Evolutionary conservation across 306 rosid genomes (phyloP).

Genomic region (Gynostemma pentaphyllum): DNA sequence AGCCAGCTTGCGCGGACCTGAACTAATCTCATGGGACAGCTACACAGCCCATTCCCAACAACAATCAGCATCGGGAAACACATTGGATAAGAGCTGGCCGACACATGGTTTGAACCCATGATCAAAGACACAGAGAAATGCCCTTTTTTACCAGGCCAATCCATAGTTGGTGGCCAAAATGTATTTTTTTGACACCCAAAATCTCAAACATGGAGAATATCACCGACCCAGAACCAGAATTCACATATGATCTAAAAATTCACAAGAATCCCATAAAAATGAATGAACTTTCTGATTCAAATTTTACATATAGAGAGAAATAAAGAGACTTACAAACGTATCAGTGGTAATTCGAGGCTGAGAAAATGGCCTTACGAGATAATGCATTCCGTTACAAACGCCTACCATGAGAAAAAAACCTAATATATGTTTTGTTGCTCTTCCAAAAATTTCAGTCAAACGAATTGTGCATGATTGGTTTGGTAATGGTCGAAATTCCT

Average conservation of each 20-base stretch:
- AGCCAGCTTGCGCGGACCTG: too few relatives aligned
- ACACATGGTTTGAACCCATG: too few relatives aligned
- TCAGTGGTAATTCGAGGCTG: conserved; percentile 73
- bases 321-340: conserved; percentile 39
- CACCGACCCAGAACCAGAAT: neutral
- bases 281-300: too few relatives aligned
- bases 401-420: conserved; percentile 57
- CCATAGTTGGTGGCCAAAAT: too few relatives aligned
- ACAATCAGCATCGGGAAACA: too few relatives aligned
- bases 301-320: neutral
- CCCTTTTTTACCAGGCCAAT: too few relatives aligned
- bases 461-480: conserved; percentile 32
- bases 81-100: too few relatives aligned
- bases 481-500: conserved; percentile 6
- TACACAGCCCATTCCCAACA: too few relatives aligned
- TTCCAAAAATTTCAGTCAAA: conserved; percentile 26
- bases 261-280: neutral
- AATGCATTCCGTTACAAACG: conserved; percentile 56
- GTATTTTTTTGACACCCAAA: neutral
- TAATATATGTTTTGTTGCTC: conserved; percentile 23
- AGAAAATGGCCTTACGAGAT: conserved; percentile 37
- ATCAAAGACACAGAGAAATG: too few relatives aligned
- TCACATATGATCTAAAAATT: neutral
- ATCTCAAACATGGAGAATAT: neutral
- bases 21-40: too few relatives aligned